Evolutionary conservation across 148 eudicot genomes (phyloP), one percentile per base, ranked within the genome.

Genomic region (Rheum nobile): DNA sequence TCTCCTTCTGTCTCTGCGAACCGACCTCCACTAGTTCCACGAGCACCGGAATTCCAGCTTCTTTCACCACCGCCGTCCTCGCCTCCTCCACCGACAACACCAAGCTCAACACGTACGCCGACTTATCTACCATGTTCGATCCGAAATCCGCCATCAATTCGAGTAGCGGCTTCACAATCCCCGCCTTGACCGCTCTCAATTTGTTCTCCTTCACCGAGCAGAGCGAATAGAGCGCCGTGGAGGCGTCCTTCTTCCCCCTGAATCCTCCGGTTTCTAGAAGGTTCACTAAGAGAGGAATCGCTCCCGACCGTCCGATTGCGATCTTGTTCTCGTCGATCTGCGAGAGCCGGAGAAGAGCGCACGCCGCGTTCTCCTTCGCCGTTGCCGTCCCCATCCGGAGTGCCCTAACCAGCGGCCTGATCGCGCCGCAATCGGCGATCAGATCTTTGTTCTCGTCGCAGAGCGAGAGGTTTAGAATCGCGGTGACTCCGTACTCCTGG

Each of bases 121-220:
- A 79, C 44, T 93, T 93, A 44, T 93, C 98, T 75, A 93, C 97
- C 98, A 93, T 93, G n/a, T 80, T 81, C 0, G 98, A 91, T 29
- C 84, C 89, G 10, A 88, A 80, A 81, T 93, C 98, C 71, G 98
- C 86, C 96, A 93, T 88, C 34, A 93, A 19, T 68, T 93, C 98
- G 29, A 91, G 84, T 77, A 93, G 39, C 8, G 91, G 88, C 72
- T 85, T 89, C 88, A 93, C 79, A 9, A 90, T 87, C 54, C 94
- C 98, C 0, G 92, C 79, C 70, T 89, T 78, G 0, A 93, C 86
- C 0, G 95, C 96, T 32, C 86, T 80, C 3, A 83, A 71, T 55
- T 89, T 93, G 67, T 93, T 93, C 79, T 93, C 98, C 73, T 78
- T 87, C 1, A 83, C 79, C 0, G 94, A 84, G n/a, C 93, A 90